A percentile compares a stretch with the other conserved stretches of the same genome.
These are phyloP conservation scores for Leccinum olivaceopallidum DNA, from an alignment of 768 basidiomycete species.

Conservation along the genomic window DNA sequence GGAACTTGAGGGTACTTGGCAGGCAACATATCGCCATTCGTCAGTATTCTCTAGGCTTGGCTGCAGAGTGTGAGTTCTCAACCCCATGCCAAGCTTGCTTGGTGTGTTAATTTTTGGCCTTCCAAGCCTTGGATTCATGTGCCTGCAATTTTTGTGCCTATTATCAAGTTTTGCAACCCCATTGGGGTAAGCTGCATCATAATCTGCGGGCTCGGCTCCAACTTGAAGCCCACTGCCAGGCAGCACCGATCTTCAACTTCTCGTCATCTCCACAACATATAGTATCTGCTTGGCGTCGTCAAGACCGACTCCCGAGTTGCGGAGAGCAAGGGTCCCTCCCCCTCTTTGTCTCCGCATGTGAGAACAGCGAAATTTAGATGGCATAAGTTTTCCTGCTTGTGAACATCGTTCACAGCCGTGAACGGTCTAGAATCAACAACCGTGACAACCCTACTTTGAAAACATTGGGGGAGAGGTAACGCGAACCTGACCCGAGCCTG, in stretches of 20 bases:
- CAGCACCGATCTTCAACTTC: not conserved
- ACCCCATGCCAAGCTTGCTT: not conserved
- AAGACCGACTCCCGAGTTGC: not conserved
- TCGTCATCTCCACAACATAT: not conserved
- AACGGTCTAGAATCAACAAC: not conserved
- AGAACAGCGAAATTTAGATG: not conserved
- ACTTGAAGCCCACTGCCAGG: not conserved
- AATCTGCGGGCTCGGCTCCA: not conserved
- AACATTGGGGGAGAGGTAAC: not conserved
- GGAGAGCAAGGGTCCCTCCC: not conserved
- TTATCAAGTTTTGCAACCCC: not conserved
- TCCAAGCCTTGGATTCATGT: not conserved
- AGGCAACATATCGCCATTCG: not conserved
- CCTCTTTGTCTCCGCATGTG: not conserved
- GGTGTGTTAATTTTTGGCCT: constrained; percentile 7
- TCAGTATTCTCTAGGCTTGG: not conserved
- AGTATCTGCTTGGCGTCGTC: not conserved
- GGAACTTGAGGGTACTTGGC: not conserved
- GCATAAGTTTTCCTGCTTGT: not conserved
- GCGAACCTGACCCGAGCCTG: not conserved
- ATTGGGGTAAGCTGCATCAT: not conserved
- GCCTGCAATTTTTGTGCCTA: constrained; percentile 3
- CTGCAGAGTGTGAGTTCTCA: not conserved
- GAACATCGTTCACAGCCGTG: not conserved
- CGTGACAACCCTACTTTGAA: not conserved